Base-by-base conservation (phyloP, 179 eudicot species). In the Beta lomatogona region DNA sequence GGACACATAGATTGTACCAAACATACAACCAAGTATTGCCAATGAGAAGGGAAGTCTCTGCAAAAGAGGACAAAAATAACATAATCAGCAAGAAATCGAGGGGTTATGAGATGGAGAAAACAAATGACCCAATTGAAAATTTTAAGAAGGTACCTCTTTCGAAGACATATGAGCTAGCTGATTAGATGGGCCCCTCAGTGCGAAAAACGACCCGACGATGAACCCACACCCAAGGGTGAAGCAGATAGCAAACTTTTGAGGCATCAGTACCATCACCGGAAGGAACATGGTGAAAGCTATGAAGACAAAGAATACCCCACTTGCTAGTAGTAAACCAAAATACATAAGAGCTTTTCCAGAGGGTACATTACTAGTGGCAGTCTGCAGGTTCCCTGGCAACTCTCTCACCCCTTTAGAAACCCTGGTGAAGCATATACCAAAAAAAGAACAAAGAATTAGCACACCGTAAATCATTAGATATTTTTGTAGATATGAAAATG, bases 1-100 rank as follows among this genome's bases (percentile, higher is more conserved):
- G 77, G 99, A 96, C 69, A 96, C 99, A 79, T 96, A 96, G 75
- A 96, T 86, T 66, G 99, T 96, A 44, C 98, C 98, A 76, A 88
- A 81, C 98, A 94, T 92, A 84, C 97, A 91, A 67, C 91, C 93
- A 12, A 96, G 85, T 81, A 93, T 93, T 82, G 95, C 99, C 87
- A 96, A 19, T 19, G 99, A 94, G 65, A 94, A 92, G 63, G 98
- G 99, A 82, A 96, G 99, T 84, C 98, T 91, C 99, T 94, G 97
- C 78, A 74, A 19, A 82, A 71, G 45, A 63, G 6, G 73, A 83
- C 12, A 28, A 63, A 65, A 71, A 46, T 6, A 48, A 8, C 19
- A 58, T 1, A 60, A 65, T 77, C 22, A 72, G 58, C 57, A 36
- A 60, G 76, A 68, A 69, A 10, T 64, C 72, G 31, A 76, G 69